Percentiles rank a stretch among this genome's conserved stretches.
These are phyloP conservation scores for Helotiales sp. DNA, from an alignment of 2,329 filamentous ascomycete species.

Conservation along the genomic window DNA sequence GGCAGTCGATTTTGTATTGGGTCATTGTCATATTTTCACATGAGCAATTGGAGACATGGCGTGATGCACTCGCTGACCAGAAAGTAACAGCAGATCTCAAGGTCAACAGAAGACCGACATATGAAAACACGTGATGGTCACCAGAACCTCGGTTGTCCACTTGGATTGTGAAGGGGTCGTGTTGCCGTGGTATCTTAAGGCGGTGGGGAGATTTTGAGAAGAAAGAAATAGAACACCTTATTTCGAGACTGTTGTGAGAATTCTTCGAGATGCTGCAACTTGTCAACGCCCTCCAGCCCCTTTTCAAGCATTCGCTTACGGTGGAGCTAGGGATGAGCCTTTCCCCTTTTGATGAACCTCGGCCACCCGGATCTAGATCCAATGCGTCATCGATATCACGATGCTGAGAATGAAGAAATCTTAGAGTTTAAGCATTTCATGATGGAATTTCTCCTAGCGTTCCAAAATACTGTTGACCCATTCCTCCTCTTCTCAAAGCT, in stretches of 20 bases:
- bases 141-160: background rate
- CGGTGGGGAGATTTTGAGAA: background rate
- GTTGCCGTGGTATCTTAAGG: background rate
- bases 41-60: background rate
- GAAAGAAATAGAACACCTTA: no score
- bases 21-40: background rate
- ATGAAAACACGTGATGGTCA: background rate
- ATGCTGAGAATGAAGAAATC: background rate
- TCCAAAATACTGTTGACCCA: background rate
- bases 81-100: background rate
- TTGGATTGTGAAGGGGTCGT: no score
- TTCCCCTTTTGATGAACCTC: constrained; percentile 1
- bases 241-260: no score
- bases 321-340: background rate
- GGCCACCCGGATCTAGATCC: constrained; percentile 7
- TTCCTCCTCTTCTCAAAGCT: background rate
- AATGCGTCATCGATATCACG: constrained; percentile 15
- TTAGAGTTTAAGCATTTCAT: background rate
- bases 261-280: no score
- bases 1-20: no score
- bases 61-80: background rate
- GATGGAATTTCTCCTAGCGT: background rate
- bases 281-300: no score
- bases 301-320: background rate
- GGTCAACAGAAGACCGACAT: background rate